Conservation (phyloP, 352 stramenopile species). For the Phytophthora brassicae region DNA sequence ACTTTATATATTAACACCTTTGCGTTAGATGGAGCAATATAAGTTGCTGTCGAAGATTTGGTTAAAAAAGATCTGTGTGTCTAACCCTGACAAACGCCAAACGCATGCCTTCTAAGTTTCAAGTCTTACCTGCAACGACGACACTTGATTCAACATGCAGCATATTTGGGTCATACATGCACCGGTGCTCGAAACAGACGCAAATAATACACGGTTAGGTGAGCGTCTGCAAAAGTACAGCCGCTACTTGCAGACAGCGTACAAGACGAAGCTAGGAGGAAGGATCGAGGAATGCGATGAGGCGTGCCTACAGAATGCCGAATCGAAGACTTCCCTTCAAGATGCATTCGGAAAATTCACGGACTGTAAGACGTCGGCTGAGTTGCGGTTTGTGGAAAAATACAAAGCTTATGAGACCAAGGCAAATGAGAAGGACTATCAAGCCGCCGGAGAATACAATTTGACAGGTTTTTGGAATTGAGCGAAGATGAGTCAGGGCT, state of each 20-base stretch:
- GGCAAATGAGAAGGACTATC: neutral
- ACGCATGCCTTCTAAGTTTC: neutral
- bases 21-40: neutral
- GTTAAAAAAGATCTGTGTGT: neutral
- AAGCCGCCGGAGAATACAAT: neutral
- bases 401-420: slow-evolving; percentile 1
- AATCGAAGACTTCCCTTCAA: too few relatives aligned
- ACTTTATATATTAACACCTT: neutral
- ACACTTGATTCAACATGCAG: too few relatives aligned
- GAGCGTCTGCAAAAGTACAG: neutral
- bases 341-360: neutral
- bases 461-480: neutral
- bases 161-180: too few relatives aligned
- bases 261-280: neutral
- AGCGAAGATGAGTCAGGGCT: slow-evolving; percentile 4
- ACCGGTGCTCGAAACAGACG: too few relatives aligned
- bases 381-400: slow-evolving; percentile 6
- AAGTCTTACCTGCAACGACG: too few relatives aligned
- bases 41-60: neutral
- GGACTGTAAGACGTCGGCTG: neutral
- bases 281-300: neutral
- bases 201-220: neutral
- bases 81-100: neutral
- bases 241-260: neutral
- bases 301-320: neutral